Evolutionary conservation across 2,329 filamentous ascomycete species (phyloP), one percentile per base, ranked within the genome.

Genomic region (Botrytis elliptica): DNA sequence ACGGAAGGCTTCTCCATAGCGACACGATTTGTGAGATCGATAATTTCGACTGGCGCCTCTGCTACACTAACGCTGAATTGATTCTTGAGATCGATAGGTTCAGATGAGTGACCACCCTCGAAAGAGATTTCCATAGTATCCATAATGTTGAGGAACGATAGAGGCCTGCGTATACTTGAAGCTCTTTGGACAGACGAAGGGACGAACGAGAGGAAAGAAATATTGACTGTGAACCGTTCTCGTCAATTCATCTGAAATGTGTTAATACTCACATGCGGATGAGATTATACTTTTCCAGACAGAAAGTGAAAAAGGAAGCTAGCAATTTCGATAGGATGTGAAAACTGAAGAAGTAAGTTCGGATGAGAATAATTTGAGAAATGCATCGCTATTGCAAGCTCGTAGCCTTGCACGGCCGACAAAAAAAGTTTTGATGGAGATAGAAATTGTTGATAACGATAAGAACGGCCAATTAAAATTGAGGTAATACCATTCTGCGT

Each of bases 381-480:
- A 40, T 67, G 46, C 33, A 67, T 67, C 36, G 4, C 16, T 67
- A n/a, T 29, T 55, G n/a, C 63, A 46, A 46, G 29, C 33, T 40
- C 36, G 46, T 36, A 42, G 65, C 65, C 65, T 67, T 55, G 65
- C 16, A 38, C 46, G 33, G 18, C 6, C 20, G 14, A 42, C 14
- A 55, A 55, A 68, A 68, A 68, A 68, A 68, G 49, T 55, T 68
- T 68, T 42, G 46, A 10, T 40, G 25, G 46, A 68, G 18, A 25
- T 66, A 38, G 42, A 42, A 52, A n/a, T 33, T 12, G 7, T 5
- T n/a, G 46, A 68, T 68, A 42, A 40, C 36, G 36, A 57, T 64
- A 64, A 64, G 25, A 18, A 20, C 7, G 65, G 29, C 65, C 65
- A 68, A 68, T 68, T 0, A 68, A 22, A 68, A 25, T 25, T 3